Conservation (phyloP, 2,329 filamentous ascomycete species). For the Xylariaceae sp. region DNA sequence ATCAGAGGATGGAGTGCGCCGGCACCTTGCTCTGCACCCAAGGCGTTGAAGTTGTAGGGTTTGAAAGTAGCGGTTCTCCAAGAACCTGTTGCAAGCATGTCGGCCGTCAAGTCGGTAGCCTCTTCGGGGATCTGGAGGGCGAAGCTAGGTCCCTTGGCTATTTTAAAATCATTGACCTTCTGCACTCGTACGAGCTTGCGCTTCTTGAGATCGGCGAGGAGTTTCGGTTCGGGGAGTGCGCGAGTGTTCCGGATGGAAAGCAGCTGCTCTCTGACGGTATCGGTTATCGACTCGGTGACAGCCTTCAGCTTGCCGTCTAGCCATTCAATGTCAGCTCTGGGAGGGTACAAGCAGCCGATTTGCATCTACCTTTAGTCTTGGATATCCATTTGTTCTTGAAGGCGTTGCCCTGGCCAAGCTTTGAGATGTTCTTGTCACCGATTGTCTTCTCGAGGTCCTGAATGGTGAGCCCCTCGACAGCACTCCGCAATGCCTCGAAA, state of each 20-base stretch:
- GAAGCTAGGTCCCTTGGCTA: conserved; percentile 84
- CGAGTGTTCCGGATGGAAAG: conserved; percentile 68
- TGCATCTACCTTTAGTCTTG: conserved; percentile 35
- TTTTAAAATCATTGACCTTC: conserved; percentile 82
- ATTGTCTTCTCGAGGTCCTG: conserved; percentile 67
- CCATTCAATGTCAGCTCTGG: neutral
- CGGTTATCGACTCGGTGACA: conserved; percentile 70
- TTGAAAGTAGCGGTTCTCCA: conserved; percentile 96
- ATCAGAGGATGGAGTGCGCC: conserved; percentile 71
- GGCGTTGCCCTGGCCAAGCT: conserved; percentile 90
- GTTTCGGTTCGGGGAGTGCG: conserved; percentile 70
- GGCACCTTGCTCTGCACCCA: conserved; percentile 60
- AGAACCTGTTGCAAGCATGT: conserved; percentile 82
- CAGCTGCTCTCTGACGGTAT: conserved; percentile 75
- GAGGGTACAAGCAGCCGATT: neutral
- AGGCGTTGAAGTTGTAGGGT: conserved; percentile 55
- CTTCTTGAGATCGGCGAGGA: conserved; percentile 81
- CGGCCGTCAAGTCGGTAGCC: conserved; percentile 90
- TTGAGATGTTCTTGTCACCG: conserved; percentile 70
- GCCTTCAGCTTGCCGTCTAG: conserved; percentile 40
- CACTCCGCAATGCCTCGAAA: conserved; percentile 69
- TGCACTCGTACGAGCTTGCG: conserved; percentile 82
- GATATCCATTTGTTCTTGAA: conserved; percentile 77
- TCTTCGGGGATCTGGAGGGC: conserved; percentile 86
- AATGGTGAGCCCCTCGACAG: conserved; percentile 78